phyloP scores from a whole-genome alignment of 78 protist species.

The Dictyostelium intermedium region DNA sequence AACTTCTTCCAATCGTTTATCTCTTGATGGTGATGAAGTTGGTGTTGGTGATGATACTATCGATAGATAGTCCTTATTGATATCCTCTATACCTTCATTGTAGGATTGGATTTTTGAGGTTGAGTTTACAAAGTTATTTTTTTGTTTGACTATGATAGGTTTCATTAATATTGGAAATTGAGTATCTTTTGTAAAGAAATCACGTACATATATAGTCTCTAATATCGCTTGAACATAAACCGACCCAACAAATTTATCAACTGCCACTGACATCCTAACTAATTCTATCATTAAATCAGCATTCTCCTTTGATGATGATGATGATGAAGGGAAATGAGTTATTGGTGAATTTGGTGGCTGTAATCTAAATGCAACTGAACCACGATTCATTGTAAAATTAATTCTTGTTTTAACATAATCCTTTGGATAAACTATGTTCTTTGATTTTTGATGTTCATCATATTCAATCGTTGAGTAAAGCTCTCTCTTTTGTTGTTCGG shows the following conservation, averaged over 20 bases:
- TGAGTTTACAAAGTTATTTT: background rate
- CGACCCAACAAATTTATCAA: slow-evolving; percentile 61
- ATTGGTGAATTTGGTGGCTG: background rate
- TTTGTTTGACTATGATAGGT: background rate
- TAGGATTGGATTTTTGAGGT: background rate
- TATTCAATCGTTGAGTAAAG: slow-evolving; percentile 60
- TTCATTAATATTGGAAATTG: slow-evolving; percentile 54
- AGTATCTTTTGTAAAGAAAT: slow-evolving; percentile 46
- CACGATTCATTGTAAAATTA: slow-evolving; percentile 47
- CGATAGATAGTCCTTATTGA: background rate
- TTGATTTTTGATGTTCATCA: slow-evolving; percentile 54
- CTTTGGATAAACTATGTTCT: slow-evolving; percentile 68
- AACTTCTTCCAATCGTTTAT: background rate
- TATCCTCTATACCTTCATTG: background rate
- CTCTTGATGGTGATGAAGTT: background rate
- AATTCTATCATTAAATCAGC: slow-evolving; percentile 51
- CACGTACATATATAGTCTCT: slow-evolving; percentile 43
- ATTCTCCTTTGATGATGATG: background rate
- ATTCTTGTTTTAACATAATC: slow-evolving; percentile 71
- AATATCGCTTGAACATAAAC: slow-evolving; percentile 43
- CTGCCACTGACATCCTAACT: background rate
- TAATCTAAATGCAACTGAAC: slow-evolving; percentile 25
- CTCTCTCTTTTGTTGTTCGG: slow-evolving; percentile 44
- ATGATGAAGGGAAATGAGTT: background rate
- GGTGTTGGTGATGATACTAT: background rate